Conservation (phyloP, 2,329 filamentous ascomycete genomes). For the Scedosporium minutisporum region DNA sequence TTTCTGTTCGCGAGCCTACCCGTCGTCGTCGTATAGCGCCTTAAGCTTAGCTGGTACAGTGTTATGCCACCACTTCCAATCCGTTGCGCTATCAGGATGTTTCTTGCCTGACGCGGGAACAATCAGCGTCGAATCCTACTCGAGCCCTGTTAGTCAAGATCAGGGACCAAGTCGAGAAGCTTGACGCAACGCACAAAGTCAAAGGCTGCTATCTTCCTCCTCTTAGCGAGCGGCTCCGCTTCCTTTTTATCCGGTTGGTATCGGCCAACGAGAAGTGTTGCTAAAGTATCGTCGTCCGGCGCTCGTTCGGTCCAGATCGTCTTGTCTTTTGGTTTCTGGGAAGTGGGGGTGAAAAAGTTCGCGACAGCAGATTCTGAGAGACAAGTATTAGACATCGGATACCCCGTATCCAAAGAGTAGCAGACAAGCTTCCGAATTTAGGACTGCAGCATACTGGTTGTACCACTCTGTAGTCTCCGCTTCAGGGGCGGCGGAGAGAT, state of each 20-base stretch:
- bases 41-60: slow-evolving; percentile 59
- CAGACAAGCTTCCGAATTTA: background rate
- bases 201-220: slow-evolving; percentile 60
- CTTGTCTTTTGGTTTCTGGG: slow-evolving; percentile 71
- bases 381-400: slow-evolving; percentile 9
- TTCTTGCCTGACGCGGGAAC: slow-evolving; percentile 69
- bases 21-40: slow-evolving; percentile 57
- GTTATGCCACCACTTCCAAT: slow-evolving; percentile 93
- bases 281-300: slow-evolving; percentile 33
- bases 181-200: slow-evolving; percentile 43
- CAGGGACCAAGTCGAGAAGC: background rate
- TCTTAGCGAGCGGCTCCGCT: slow-evolving; percentile 20
- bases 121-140: slow-evolving; percentile 75
- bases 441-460: slow-evolving; percentile 32
- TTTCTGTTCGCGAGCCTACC: slow-evolving; percentile 30
- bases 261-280: slow-evolving; percentile 64
- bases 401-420: background rate
- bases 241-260: slow-evolving; percentile 42
- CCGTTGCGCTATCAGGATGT: slow-evolving; percentile 58
- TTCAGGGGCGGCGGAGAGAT: slow-evolving; percentile 38
- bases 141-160: slow-evolving; percentile 1
- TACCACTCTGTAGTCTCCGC: slow-evolving; percentile 40
- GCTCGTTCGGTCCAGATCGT: slow-evolving; percentile 63
- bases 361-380: slow-evolving; percentile 56
- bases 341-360: slow-evolving; percentile 80